These are phyloP conservation scores for Annulohypoxylon stygium DNA, from an alignment of 495 filamentous ascomycete species.

Conservation along the genomic window DNA sequence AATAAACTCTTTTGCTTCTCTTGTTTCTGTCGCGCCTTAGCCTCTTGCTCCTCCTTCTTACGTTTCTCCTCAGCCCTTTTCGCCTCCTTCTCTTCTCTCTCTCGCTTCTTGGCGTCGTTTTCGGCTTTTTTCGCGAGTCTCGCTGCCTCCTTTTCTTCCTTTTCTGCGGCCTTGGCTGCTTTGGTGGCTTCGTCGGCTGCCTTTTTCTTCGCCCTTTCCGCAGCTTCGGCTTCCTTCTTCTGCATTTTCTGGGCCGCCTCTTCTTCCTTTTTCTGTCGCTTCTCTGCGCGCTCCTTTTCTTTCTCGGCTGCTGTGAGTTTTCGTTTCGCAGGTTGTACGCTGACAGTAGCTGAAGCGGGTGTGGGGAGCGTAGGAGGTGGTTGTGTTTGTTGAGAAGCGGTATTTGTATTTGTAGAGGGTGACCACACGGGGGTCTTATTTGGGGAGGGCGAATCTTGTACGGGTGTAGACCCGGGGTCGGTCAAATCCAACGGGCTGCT, in stretches of 20 bases:
- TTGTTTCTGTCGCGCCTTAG: constrained; percentile 62
- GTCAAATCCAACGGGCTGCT: constrained; percentile 52
- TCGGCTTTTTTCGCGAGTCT: constrained; percentile 20
- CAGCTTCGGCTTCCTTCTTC: constrained; percentile 53
- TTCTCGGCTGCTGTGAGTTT: constrained; percentile 55
- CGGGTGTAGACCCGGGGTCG: constrained; percentile 53
- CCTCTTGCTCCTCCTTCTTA: constrained; percentile 67
- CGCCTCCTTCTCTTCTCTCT: constrained; percentile 38
- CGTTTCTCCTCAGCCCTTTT: constrained; percentile 40
- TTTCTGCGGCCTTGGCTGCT: constrained; percentile 54
- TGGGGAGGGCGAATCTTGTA: constrained; percentile 48
- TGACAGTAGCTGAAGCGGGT: constrained; percentile 22
- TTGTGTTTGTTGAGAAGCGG: constrained; percentile 16
- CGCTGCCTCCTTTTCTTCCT: constrained; percentile 52
- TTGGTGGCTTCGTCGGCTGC: constrained; percentile 58
- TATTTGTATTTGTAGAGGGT: constrained; percentile 7
- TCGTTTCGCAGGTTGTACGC: constrained; percentile 25
- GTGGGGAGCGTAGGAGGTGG: constrained; percentile 14
- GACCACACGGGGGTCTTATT: constrained; percentile 42
- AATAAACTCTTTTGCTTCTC: constrained; percentile 72
- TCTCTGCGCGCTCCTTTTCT: constrained; percentile 65
- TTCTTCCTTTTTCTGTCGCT: constrained; percentile 45
- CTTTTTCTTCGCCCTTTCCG: constrained; percentile 67
- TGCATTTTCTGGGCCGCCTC: constrained; percentile 36
- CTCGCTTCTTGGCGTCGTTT: constrained; percentile 4